A percentile compares a stretch with the other conserved stretches of the same genome.
Conservation (phyloP, 768 basidiomycete genomes). For the Russula emetica region DNA sequence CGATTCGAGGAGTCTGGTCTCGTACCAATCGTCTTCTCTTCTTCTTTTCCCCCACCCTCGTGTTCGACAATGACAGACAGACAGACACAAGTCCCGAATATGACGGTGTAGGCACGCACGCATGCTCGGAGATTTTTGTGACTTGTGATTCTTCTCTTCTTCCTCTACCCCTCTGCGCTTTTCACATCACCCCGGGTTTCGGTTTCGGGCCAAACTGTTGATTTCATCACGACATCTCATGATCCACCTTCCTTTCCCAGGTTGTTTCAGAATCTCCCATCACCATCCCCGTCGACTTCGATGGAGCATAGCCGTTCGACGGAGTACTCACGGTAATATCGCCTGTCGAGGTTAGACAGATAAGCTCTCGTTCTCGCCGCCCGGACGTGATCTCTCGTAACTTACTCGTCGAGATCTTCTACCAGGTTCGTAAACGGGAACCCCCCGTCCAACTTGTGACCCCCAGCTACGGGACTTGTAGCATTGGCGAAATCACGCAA, state of each 20-base stretch:
- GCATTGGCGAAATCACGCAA: slow-evolving; percentile 10
- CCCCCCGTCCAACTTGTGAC: neutral
- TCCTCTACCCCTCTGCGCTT: neutral
- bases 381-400: neutral
- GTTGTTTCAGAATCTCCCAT: slow-evolving; percentile 18
- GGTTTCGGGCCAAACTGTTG: slow-evolving; percentile 7
- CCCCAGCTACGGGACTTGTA: neutral
- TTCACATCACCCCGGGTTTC: slow-evolving; percentile 13
- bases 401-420: neutral
- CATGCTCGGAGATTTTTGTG: slow-evolving; percentile 15
- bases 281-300: slow-evolving; percentile 7
- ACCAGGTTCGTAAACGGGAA: neutral
- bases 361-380: slow-evolving; percentile 2
- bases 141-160: slow-evolving; percentile 1
- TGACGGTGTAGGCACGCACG: neutral
- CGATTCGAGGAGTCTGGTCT: too few species aligned
- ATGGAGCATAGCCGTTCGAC: slow-evolving; percentile 4
- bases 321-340: slow-evolving; percentile 23
- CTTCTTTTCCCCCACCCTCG: neutral
- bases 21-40: neutral
- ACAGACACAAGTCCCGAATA: neutral
- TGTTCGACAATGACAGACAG: neutral
- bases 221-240: slow-evolving; percentile 13
- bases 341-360: slow-evolving; percentile 11
- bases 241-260: slow-evolving; percentile 19